Evolutionary conservation across 139 green algal species (phyloP), one percentile per base, ranked within the genome.

Genomic region (Chlorella sp.): DNA sequence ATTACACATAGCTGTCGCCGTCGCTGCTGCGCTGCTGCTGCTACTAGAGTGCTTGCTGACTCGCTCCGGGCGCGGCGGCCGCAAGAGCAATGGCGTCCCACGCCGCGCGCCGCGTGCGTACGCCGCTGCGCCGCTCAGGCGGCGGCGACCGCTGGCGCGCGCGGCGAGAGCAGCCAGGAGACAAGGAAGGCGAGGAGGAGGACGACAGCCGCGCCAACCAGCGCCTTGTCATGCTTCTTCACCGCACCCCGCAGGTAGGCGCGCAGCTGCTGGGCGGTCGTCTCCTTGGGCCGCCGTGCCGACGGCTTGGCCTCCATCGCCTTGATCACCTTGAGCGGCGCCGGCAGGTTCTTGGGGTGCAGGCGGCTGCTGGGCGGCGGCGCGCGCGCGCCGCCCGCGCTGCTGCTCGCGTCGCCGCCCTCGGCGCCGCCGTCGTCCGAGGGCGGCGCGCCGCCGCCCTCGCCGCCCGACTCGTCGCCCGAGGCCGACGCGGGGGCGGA

Each of bases 341-440:
- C 65, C n/a, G 65, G 6, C 5, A 19, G 58, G 65, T 61, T 73
- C 46, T 73, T 73, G 67, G 46, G 67, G 46, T 73, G 67, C 67
- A 60, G 51, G 29, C 51, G 8, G 51, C 29, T 35, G 29, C 51
- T 17, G 62, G 19, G 3, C 38, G 14, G 27, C 6, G 4, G 55
- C 36, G 27, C n/a, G 15, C 27, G 15, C n/a, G 55, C 55, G 55
- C 55, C 55, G 55, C 55, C 55, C n/a, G 36, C 55, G 55, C 55
- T 63, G 55, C n/a, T 15, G 25, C 27, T 12, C 36, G 27, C 61
- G 17, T 6, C 31, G 29, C 42, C 27, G 42, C 42, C 41, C 23
- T 42, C 66, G 17, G 45, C 31, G 45, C 45, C 33, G 45, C 17
- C 66, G 66, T 38, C 45, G 17, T 29, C 31, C 45, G 19, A 29